A percentile compares a stretch with the other conserved stretches of the same genome.
Evolutionary conservation across 257 asterid genomes (phyloP).

Genomic region (Petunia secreta): DNA sequence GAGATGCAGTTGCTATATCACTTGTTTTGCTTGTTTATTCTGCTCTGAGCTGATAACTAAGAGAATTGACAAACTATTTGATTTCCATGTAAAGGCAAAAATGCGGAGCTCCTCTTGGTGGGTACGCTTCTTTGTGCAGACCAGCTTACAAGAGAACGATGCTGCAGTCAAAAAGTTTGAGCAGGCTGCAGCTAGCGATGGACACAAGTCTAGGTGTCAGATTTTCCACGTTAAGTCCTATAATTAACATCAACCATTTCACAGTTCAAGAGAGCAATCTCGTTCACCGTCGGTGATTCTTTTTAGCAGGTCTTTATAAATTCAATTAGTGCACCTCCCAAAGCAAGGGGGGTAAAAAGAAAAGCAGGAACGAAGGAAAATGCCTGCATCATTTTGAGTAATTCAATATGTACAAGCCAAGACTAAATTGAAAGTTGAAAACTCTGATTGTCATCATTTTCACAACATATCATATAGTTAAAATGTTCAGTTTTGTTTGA

Average conservation of each 20-base stretch:
- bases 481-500: slow-evolving; percentile 2
- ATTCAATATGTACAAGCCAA: slow-evolving; percentile 22
- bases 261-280: slow-evolving; percentile 14
- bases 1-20: background rate
- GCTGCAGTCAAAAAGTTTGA: slow-evolving; percentile 71
- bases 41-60: background rate
- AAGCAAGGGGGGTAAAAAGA: background rate
- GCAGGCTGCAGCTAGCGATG: slow-evolving; percentile 59
- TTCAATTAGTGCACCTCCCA: slow-evolving; percentile 13
- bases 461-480: slow-evolving; percentile 10
- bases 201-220: slow-evolving; percentile 70
- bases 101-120: slow-evolving; percentile 88
- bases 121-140: slow-evolving; percentile 75
- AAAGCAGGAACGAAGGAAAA: slow-evolving; percentile 8
- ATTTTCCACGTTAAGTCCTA: slow-evolving; percentile 86
- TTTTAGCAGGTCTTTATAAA: slow-evolving; percentile 8
- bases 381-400: slow-evolving; percentile 26
- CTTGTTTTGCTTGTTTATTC: background rate
- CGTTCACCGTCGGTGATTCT: background rate
- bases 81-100: slow-evolving; percentile 59
- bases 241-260: slow-evolving; percentile 42
- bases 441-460: background rate
- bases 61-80: slow-evolving; percentile 11
- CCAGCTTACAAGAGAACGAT: slow-evolving; percentile 84
- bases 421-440: slow-evolving; percentile 10